phyloP scores from a whole-genome alignment of 805 yeast genomes.

The Hanseniaspora occidentalis region DNA sequence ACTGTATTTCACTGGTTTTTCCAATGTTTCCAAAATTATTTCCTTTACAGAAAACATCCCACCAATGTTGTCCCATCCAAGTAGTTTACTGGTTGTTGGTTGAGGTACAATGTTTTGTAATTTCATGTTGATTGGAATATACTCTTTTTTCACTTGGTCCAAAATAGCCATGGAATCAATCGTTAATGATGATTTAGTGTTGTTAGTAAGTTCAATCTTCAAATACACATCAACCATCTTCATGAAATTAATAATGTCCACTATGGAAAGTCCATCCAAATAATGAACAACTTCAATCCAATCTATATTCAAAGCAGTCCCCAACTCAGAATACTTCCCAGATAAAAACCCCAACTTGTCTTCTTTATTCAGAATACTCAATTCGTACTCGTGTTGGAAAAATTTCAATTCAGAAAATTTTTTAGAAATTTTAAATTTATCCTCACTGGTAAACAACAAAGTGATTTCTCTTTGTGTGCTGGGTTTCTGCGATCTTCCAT shows the following conservation, averaged over 20 bases:
- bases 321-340: not conserved
- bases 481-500: too few species aligned
- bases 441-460: not conserved
- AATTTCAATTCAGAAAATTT: not conserved
- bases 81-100: not conserved
- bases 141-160: constrained; percentile 48
- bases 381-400: not conserved
- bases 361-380: not conserved
- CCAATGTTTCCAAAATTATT: constrained; percentile 72
- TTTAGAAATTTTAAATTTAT: not conserved
- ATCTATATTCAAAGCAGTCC: not conserved
- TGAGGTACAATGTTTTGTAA: constrained; percentile 42
- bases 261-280: not conserved
- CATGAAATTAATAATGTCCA: constrained; percentile 19
- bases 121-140: constrained; percentile 79
- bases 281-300: not conserved
- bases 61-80: constrained; percentile 82
- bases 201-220: constrained; percentile 22
- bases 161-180: constrained; percentile 35
- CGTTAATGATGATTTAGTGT: too few species aligned
- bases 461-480: not conserved
- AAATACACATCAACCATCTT: constrained; percentile 24
- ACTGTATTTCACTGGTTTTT: constrained; percentile 95
- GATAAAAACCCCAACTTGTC: not conserved
- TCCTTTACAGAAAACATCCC: constrained; percentile 70